phyloP scores from a whole-genome alignment of 192 early-diverging fungal species.

The Rhizophagus sp. region DNA sequence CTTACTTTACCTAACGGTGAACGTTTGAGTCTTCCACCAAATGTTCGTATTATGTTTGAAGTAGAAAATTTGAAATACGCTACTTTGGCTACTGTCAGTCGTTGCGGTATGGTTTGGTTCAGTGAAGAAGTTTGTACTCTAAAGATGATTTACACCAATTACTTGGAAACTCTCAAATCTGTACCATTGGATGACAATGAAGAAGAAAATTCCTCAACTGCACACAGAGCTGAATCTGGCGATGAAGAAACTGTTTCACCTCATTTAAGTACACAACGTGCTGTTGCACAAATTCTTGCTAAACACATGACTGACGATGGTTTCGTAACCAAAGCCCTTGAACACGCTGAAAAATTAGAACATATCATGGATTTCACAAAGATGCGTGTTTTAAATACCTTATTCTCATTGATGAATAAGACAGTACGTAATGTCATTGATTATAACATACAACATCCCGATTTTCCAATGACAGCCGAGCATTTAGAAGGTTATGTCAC shows the following conservation, averaged over 20 bases:
- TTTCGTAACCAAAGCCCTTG: conserved; percentile 72
- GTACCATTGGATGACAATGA: conserved; percentile 81
- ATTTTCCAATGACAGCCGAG: conserved; percentile 89
- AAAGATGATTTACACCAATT: conserved; percentile 79
- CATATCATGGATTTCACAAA: conserved; percentile 99
- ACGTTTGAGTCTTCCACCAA: conserved; percentile 89
- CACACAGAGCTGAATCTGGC: conserved; percentile 44
- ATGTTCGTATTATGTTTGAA: conserved; percentile 99
- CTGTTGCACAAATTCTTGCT: conserved; percentile 71
- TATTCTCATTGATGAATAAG: conserved; percentile 93
- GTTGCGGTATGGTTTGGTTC: conserved; percentile 99
- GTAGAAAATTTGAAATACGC: conserved; percentile 98
- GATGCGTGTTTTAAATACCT: conserved; percentile 77
- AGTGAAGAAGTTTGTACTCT: conserved; percentile 84
- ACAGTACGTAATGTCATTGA: conserved; percentile 80
- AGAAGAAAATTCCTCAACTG: conserved; percentile 55
- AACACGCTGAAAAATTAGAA: conserved; percentile 67
- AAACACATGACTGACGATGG: conserved; percentile 75
- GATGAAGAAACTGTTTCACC: conserved; percentile 54
- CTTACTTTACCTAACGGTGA: conserved; percentile 99
- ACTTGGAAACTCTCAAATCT: conserved; percentile 74
- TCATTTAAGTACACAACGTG: conserved; percentile 71
- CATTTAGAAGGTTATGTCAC: conserved; percentile 77
- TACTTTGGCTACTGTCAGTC: conserved; percentile 95
- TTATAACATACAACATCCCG: conserved; percentile 89